phyloP scores from a whole-genome alignment of 31 red algal genomes.

The Asparagopsis taxiformis region DNA sequence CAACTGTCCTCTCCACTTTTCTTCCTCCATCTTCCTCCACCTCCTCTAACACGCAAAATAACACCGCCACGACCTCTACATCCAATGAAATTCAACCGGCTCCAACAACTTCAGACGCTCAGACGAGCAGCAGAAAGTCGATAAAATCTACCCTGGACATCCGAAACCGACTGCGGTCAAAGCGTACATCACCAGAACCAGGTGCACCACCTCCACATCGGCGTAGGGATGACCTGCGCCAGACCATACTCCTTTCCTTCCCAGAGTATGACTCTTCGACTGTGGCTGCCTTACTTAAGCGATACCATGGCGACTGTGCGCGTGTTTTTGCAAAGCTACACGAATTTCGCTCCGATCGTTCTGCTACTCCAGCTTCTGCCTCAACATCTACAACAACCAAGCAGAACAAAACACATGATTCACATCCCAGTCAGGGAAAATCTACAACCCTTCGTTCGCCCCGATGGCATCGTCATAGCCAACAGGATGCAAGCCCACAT shows the following conservation, averaged over 20 bases:
- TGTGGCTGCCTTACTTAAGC: conserved; percentile 7
- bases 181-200: not conserved
- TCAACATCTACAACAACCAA: not conserved
- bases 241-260: conserved; percentile 11
- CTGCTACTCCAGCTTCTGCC: not conserved
- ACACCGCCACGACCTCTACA: not conserved
- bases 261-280: conserved; percentile 13
- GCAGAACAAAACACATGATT: too few relatives aligned
- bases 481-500: too few relatives aligned
- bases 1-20: not conserved
- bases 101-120: not conserved
- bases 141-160: not conserved
- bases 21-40: not conserved
- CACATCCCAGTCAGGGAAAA: too few relatives aligned
- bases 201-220: not conserved
- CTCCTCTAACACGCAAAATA: not conserved
- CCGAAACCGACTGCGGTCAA: not conserved
- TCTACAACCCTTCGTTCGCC: too few relatives aligned
- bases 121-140: too few relatives aligned
- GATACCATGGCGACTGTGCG: conserved; percentile 1
- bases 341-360: not conserved
- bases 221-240: conserved; percentile 1
- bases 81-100: not conserved
- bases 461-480: too few relatives aligned
- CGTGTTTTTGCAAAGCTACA: conserved; percentile 1